Percentiles rank a stretch among this genome's conserved stretches.
These are phyloP conservation scores for Blakeslea trispora DNA, from an alignment of 371 early-diverging fungal genomes.

Conservation along the genomic window DNA sequence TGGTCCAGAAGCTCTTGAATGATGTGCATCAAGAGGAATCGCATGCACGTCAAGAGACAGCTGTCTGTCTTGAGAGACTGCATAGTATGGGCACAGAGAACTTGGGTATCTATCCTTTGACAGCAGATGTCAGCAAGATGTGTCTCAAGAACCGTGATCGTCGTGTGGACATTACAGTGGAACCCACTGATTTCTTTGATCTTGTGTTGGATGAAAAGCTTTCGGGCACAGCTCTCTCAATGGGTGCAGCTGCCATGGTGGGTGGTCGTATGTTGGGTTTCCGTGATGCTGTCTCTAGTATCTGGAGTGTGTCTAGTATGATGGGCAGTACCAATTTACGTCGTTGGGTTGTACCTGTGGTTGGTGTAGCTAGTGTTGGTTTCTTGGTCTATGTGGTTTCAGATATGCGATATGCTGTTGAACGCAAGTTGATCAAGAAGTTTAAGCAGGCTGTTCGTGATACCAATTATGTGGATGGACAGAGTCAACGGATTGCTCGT, in stretches of 20 bases:
- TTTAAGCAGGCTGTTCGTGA: constrained; percentile 70
- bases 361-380: constrained; percentile 68
- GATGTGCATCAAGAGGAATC: constrained; percentile 69
- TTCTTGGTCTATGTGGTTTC: constrained; percentile 76
- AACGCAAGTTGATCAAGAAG: constrained; percentile 79
- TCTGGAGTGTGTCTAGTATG: constrained; percentile 44
- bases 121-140: constrained; percentile 51
- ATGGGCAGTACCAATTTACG: constrained; percentile 42
- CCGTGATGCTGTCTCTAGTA: constrained; percentile 44
- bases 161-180: constrained; percentile 59
- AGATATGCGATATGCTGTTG: constrained; percentile 82
- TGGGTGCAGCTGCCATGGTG: constrained; percentile 48
- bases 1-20: constrained; percentile 64
- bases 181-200: constrained; percentile 71
- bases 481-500: constrained; percentile 72
- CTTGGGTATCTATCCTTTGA: constrained; percentile 44
- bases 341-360: constrained; percentile 43
- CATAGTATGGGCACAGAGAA: constrained; percentile 60
- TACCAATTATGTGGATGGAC: constrained; percentile 65
- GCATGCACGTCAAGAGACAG: constrained; percentile 66
- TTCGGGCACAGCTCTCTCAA: constrained; percentile 44
- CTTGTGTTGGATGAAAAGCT: constrained; percentile 59
- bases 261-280: constrained; percentile 52
- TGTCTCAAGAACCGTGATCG: constrained; percentile 42
- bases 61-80: constrained; percentile 62